Evolutionary conservation across 2,329 filamentous ascomycete genomes (phyloP).

Genomic region (Alternaria infectoria): DNA sequence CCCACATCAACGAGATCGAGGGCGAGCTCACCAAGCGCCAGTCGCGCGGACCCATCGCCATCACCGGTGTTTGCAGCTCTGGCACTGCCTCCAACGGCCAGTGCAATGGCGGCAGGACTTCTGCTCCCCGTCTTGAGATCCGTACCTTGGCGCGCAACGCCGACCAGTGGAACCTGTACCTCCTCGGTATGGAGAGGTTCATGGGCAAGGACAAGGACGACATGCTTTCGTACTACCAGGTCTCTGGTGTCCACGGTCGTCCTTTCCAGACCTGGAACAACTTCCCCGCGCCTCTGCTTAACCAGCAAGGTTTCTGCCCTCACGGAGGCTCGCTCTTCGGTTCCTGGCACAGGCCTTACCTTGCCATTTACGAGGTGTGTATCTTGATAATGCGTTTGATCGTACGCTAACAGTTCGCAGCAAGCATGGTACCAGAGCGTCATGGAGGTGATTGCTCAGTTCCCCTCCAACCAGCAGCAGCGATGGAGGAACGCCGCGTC

Average conservation of each 20-base stretch:
- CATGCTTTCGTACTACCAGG: conserved; percentile 76
- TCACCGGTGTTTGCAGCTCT: conserved; percentile 38
- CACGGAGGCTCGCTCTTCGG: conserved; percentile 79
- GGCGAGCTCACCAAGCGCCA: conserved; percentile 32
- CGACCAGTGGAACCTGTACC: conserved; percentile 77
- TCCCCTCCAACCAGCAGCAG: conserved; percentile 47
- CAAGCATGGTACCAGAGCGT: conserved; percentile 53
- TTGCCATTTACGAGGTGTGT: conserved; percentile 65
- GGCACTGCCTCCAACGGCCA: conserved; percentile 30
- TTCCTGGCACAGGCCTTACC: conserved; percentile 83
- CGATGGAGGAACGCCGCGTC: conserved; percentile 50
- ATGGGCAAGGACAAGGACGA: conserved; percentile 69
- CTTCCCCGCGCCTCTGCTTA: conserved; percentile 50
- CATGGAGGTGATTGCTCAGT: conserved; percentile 50
- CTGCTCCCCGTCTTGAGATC: conserved; percentile 67
- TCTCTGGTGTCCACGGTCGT: conserved; percentile 80
- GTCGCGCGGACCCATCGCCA: conserved; percentile 27
- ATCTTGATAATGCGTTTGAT: background rate
- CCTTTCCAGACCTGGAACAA: conserved; percentile 67
- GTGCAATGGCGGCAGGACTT: conserved; percentile 33
- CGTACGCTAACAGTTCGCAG: conserved; percentile 27
- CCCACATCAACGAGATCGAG: conserved; percentile 33
- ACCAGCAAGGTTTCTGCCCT: conserved; percentile 73
- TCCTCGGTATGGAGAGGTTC: conserved; percentile 76
- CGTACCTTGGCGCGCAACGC: conserved; percentile 66